A percentile compares a stretch with the other conserved stretches of the same genome.
These are phyloP conservation scores for Takakia lepidozioides DNA, from an alignment of 225 moss, liverwort and hornwort genomes.

Conservation along the genomic window DNA sequence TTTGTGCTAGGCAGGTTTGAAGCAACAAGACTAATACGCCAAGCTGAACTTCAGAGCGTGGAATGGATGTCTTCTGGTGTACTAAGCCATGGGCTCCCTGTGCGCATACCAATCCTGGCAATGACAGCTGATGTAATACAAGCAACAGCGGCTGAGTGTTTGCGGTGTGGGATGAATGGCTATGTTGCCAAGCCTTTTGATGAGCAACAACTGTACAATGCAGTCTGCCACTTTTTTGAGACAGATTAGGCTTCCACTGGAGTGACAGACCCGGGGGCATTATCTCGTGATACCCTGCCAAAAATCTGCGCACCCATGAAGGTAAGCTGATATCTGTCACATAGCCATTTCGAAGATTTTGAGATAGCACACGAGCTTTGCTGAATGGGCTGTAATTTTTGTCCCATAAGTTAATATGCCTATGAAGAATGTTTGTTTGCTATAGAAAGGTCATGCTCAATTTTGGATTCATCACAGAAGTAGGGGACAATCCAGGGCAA, in stretches of 20 bases:
- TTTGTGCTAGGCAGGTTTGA: slow-evolving; percentile 57
- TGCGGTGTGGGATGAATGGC: slow-evolving; percentile 62
- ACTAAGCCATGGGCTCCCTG: slow-evolving; percentile 28
- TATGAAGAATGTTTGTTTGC: too few relatives aligned
- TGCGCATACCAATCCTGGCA: slow-evolving; percentile 53
- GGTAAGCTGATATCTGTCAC: too few relatives aligned
- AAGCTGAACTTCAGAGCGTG: slow-evolving; percentile 38
- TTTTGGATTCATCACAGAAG: too few relatives aligned
- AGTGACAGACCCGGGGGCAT: too few relatives aligned
- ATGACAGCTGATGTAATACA: slow-evolving; percentile 72
- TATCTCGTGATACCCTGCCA: too few relatives aligned
- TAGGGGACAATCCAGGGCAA: too few relatives aligned
- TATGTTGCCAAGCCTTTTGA: slow-evolving; percentile 65
- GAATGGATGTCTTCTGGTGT: slow-evolving; percentile 37
- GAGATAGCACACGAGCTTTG: too few relatives aligned
- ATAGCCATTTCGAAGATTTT: too few relatives aligned
- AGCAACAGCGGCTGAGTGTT: slow-evolving; percentile 56
- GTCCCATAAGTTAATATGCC: too few relatives aligned
- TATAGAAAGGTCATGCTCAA: too few relatives aligned
- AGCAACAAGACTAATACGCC: slow-evolving; percentile 48
- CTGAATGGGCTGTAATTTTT: too few relatives aligned
- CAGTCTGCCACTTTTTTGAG: slow-evolving; percentile 46
- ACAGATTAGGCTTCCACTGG: slow-evolving; percentile 16
- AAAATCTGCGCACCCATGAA: too few relatives aligned
- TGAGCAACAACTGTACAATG: slow-evolving; percentile 53